phyloP scores from a whole-genome alignment of 345 rosid species.

The Lumnitzera littorea region DNA sequence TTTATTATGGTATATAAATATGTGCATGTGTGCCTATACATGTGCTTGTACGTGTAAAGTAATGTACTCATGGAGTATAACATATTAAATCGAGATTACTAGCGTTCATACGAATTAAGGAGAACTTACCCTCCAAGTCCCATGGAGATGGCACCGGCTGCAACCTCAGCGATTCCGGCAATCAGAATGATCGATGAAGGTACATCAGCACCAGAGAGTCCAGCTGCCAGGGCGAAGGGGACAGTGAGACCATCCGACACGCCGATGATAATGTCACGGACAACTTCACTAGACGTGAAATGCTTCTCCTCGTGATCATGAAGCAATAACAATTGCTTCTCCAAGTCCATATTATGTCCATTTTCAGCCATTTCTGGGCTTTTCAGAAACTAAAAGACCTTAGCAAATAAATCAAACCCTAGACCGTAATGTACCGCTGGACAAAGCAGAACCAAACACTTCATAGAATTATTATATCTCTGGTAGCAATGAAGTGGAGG shows the following conservation, averaged over 20 bases:
- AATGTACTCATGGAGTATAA: no score
- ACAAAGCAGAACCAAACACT: no score
- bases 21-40: no score
- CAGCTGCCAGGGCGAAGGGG: constrained; percentile 95
- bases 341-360: constrained; percentile 1
- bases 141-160: constrained; percentile 95
- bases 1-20: no score
- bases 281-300: constrained; percentile 84
- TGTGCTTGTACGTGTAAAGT: no score
- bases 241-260: constrained; percentile 96
- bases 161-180: constrained; percentile 91
- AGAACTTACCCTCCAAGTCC: constrained; percentile 80
- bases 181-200: constrained; percentile 77
- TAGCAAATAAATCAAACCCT: no score
- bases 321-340: constrained; percentile 38
- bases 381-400: no score
- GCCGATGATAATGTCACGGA: constrained; percentile 92
- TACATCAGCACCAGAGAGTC: constrained; percentile 87
- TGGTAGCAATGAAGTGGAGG: no score
- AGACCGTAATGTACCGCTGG: no score
- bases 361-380: constrained; percentile 11
- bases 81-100: no score
- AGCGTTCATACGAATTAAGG: no score
- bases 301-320: constrained; percentile 72
- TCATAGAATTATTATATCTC: no score